These are phyloP conservation scores for Talaromyces sp. DNA, from an alignment of 2,329 filamentous ascomycete species.

Conservation along the genomic window DNA sequence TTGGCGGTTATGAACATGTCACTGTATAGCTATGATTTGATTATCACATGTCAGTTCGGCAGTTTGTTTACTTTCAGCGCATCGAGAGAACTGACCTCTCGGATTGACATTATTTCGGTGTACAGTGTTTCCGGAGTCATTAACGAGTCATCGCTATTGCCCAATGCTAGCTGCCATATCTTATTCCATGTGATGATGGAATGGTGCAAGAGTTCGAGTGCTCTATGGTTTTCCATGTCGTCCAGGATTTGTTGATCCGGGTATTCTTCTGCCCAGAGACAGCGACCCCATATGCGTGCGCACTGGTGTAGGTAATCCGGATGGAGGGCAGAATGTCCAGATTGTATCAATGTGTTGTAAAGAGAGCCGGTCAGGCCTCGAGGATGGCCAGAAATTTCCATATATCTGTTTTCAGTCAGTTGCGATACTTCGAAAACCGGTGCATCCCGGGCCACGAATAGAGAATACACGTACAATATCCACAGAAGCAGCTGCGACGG, in stretches of 20 bases:
- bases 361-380: slow-evolving; percentile 22
- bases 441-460: not conserved
- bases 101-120: slow-evolving; percentile 20
- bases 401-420: slow-evolving; percentile 2
- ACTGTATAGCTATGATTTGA: slow-evolving; percentile 30
- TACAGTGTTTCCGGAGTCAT: not conserved
- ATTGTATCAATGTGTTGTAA: slow-evolving; percentile 32
- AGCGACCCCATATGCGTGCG: slow-evolving; percentile 35
- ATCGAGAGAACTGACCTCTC: not conserved
- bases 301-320: slow-evolving; percentile 34
- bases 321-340: slow-evolving; percentile 30
- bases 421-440: not conserved
- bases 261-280: slow-evolving; percentile 36
- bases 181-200: slow-evolving; percentile 29
- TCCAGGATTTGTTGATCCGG: slow-evolving; percentile 37
- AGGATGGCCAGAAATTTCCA: slow-evolving; percentile 7
- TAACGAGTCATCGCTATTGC: slow-evolving; percentile 11
- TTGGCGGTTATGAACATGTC: slow-evolving; percentile 37
- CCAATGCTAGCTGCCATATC: slow-evolving; percentile 30
- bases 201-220: slow-evolving; percentile 31
- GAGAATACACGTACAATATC: slow-evolving; percentile 31
- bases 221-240: slow-evolving; percentile 38
- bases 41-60: slow-evolving; percentile 6
- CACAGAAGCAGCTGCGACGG: slow-evolving; percentile 36
- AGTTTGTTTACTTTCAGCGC: not conserved